Conservation (phyloP, 2,329 filamentous ascomycete species). For the Coniochaeta sp. region DNA sequence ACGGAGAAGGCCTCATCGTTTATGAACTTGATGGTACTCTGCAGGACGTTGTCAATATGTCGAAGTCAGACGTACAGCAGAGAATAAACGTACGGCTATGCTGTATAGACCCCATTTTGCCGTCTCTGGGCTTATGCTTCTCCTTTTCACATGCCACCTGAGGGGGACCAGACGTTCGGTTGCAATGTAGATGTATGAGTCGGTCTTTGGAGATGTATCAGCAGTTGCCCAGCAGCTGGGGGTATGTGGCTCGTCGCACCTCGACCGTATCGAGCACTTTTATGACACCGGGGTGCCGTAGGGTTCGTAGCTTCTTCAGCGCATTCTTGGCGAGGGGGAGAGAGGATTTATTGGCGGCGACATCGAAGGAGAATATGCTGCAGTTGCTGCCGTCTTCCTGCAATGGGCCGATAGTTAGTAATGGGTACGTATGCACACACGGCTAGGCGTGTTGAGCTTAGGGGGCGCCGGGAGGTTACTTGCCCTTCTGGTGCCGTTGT, state of each 20-base stretch:
- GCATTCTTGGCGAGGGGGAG: conserved; percentile 89
- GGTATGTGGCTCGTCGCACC: conserved; percentile 36
- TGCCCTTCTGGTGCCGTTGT: conserved; percentile 90
- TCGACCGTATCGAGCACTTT: conserved; percentile 93
- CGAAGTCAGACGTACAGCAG: background rate
- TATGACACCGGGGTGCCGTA: conserved; percentile 90
- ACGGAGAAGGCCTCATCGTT: conserved; percentile 90
- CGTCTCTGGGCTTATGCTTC: conserved; percentile 83
- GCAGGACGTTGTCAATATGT: background rate
- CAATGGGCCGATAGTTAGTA: conserved; percentile 2
- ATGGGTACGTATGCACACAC: no score
- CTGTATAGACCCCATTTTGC: conserved; percentile 93
- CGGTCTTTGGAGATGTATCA: conserved; percentile 52
- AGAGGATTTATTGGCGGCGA: conserved; percentile 69
- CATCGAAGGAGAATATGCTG: conserved; percentile 95
- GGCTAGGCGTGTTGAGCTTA: no score
- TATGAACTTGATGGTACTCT: conserved; percentile 92
- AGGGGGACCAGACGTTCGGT: conserved; percentile 85
- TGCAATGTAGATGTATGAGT: conserved; percentile 91
- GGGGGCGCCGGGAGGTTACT: no score
- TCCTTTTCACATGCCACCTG: conserved; percentile 82
- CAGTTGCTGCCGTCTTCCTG: conserved; percentile 92
- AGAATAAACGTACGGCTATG: conserved; percentile 58
- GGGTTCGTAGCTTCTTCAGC: conserved; percentile 83
- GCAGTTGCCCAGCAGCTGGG: background rate